Evolutionary conservation across 495 filamentous ascomycete species (phyloP).

Genomic region (Extremus antarcticus): DNA sequence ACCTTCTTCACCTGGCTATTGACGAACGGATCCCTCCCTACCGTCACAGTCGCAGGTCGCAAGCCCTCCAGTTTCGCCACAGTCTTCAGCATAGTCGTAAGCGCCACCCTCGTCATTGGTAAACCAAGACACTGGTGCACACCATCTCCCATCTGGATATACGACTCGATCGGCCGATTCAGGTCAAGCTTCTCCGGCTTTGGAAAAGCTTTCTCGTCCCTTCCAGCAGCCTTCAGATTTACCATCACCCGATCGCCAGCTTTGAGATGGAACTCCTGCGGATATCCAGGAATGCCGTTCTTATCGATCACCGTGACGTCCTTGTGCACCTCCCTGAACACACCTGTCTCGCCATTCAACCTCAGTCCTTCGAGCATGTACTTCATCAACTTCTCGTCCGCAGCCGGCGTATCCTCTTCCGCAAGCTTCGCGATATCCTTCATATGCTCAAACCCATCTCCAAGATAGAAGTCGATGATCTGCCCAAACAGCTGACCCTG

Average conservation of each 20-base stretch:
- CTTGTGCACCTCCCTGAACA: conserved; percentile 15
- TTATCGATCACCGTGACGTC: conserved; percentile 34
- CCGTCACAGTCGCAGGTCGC: background rate
- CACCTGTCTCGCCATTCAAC: conserved; percentile 29
- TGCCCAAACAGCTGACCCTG: conserved; percentile 30
- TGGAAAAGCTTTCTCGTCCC: conserved; percentile 24
- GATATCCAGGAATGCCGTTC: background rate
- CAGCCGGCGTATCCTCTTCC: conserved; percentile 27
- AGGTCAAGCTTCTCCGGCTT: conserved; percentile 25
- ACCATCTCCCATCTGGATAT: conserved; percentile 29
- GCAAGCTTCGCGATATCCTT: conserved; percentile 39
- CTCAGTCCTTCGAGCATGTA: conserved; percentile 31
- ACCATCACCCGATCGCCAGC: conserved; percentile 39
- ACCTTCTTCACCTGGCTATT: background rate
- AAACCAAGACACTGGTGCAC: conserved; percentile 26
- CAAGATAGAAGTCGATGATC: conserved; percentile 34
- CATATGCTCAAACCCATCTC: conserved; percentile 38
- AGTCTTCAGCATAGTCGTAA: conserved; percentile 33
- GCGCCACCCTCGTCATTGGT: conserved; percentile 25
- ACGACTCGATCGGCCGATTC: conserved; percentile 20
- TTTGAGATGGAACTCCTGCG: conserved; percentile 33
- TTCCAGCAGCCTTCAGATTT: conserved; percentile 34
- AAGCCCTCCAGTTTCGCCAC: conserved; percentile 11
- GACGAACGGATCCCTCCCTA: background rate
- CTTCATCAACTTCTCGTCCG: conserved; percentile 29